phyloP scores from a whole-genome alignment of 176 grass and related monocot species.

The Raddia guianensis region DNA sequence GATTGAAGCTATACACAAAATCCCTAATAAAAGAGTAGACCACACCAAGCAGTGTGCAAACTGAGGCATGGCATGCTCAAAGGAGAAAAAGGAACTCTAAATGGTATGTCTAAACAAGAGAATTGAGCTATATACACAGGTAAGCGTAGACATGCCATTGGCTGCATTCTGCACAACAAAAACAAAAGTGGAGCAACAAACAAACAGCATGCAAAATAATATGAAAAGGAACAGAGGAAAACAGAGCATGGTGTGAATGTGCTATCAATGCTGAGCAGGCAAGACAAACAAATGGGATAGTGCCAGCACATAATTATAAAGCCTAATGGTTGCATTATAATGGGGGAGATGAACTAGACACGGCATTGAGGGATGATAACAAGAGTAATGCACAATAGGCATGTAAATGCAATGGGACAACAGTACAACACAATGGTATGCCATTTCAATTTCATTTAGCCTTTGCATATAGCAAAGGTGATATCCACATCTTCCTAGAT shows the following conservation, averaged over 20 bases:
- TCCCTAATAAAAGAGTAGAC: background rate
- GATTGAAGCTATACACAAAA: background rate
- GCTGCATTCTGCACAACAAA: background rate
- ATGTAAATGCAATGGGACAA: background rate
- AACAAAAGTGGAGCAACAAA: background rate
- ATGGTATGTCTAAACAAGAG: slow-evolving; percentile 9
- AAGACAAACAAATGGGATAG: background rate
- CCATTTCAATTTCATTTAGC: slow-evolving; percentile 2
- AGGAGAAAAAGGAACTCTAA: background rate
- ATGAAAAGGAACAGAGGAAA: background rate
- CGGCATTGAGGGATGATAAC: background rate
- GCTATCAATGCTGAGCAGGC: background rate
- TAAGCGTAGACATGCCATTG: background rate
- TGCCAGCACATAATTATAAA: slow-evolving; percentile 10
- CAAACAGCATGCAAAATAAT: background rate
- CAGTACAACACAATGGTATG: background rate
- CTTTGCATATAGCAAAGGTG: background rate
- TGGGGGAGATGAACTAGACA: background rate
- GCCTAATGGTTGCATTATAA: background rate
- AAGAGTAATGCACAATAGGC: background rate
- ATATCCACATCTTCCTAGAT: background rate
- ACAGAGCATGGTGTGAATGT: background rate
- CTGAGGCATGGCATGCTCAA: background rate
- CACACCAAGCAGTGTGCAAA: background rate
- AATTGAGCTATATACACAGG: background rate